Conservation (phyloP, 306 rosid species). For the Lupinus albus region DNA sequence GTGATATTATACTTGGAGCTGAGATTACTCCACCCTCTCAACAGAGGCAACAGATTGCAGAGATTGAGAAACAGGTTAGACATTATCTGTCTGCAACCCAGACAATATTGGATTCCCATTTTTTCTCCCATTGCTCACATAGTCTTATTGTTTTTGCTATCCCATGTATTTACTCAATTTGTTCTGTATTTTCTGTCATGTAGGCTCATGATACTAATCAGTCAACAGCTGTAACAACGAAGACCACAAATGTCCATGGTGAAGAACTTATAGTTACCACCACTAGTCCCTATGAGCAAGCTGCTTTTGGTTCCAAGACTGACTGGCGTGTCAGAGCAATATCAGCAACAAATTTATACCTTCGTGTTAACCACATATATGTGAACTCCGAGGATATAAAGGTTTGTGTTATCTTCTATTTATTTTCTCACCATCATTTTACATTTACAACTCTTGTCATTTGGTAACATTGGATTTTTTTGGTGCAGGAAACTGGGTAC, state of each 20-base stretch:
- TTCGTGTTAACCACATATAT: slow-evolving; percentile 95
- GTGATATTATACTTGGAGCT: slow-evolving; percentile 98
- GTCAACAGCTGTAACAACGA: slow-evolving; percentile 91
- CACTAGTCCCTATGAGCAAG: slow-evolving; percentile 96
- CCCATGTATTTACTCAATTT: slow-evolving; percentile 5
- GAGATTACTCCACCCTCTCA: slow-evolving; percentile 99
- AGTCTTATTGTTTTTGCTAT: neutral
- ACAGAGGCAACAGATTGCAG: slow-evolving; percentile 97
- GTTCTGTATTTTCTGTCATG: slow-evolving; percentile 30
- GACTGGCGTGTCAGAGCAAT: slow-evolving; percentile 99
- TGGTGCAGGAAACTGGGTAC: slow-evolving; percentile 96
- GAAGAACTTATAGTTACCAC: slow-evolving; percentile 94
- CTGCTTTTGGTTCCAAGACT: slow-evolving; percentile 91
- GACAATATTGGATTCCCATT: neutral
- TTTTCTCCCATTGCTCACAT: neutral
- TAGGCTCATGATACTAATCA: slow-evolving; percentile 94
- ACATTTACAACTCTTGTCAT: neutral
- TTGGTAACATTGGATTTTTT: slow-evolving; percentile 38
- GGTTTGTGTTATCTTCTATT: slow-evolving; percentile 46
- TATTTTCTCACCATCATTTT: neutral
- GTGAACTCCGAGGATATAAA: slow-evolving; percentile 98
- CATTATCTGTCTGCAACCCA: slow-evolving; percentile 1
- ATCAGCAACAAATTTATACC: slow-evolving; percentile 94
- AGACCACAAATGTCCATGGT: slow-evolving; percentile 91
- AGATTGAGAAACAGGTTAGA: slow-evolving; percentile 94